Evolutionary conservation across 441 rosid species (phyloP).

Genomic region (Manihot esculenta): DNA sequence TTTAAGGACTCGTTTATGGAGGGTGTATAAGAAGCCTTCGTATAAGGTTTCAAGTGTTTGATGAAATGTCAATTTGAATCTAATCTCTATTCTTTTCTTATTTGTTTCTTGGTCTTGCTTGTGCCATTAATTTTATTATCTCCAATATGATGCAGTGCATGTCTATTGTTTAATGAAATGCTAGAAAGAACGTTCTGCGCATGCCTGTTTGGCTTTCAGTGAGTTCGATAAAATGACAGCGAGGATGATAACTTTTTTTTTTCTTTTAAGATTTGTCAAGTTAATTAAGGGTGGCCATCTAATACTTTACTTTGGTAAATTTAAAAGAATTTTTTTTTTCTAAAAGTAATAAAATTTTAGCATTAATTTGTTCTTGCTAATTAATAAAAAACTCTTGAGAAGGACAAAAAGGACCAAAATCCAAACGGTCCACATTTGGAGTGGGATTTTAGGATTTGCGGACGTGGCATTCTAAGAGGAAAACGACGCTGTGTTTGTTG

Average conservation of each 20-base stretch:
- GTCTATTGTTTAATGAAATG: too few species aligned
- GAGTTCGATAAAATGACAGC: too few species aligned
- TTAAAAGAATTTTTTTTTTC: too few species aligned
- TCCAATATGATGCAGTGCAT: too few species aligned
- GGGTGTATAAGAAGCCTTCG: slow-evolving; percentile 57
- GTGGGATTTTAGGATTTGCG: neutral
- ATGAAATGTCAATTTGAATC: neutral
- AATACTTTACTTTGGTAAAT: too few species aligned
- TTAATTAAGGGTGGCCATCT: too few species aligned
- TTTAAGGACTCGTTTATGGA: slow-evolving; percentile 84
- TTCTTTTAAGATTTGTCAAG: too few species aligned
- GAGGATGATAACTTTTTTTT: too few species aligned
- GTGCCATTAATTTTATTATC: neutral
- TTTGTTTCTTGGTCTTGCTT: neutral
- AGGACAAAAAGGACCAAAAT: neutral
- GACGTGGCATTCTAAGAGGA: slow-evolving; percentile 3
- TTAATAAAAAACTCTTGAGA: neutral
- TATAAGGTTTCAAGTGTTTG: slow-evolving; percentile 43
- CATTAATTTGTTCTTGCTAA: too few species aligned
- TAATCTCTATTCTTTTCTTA: neutral
- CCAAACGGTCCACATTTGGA: neutral
- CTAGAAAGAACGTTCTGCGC: too few species aligned
- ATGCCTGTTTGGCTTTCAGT: too few species aligned
- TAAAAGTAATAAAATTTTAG: too few species aligned
- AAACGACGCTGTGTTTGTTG: slow-evolving; percentile 15